Conservation (phyloP, 2,329 filamentous ascomycete species). For the Paramyrothecium sp. region DNA sequence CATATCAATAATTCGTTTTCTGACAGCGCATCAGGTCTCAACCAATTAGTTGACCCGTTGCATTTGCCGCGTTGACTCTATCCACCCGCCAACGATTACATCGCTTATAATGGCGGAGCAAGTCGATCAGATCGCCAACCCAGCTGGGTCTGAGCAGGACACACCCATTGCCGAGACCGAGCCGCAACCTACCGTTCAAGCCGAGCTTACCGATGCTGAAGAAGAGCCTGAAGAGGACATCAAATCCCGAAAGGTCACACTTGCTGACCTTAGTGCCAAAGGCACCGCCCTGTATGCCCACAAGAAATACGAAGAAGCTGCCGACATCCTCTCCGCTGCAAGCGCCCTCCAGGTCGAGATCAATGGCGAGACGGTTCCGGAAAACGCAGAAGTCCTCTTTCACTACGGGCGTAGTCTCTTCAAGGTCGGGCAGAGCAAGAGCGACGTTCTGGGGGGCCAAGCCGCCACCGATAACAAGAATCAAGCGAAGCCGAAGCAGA, state of each 20-base stretch:
- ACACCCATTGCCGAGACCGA: constrained; percentile 12
- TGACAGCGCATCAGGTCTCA: no score
- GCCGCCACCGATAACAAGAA: constrained; percentile 57
- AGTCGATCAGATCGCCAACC: neutral
- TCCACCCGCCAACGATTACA: neutral
- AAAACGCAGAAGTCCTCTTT: constrained; percentile 93
- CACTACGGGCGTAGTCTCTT: constrained; percentile 92
- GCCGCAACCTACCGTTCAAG: constrained; percentile 9
- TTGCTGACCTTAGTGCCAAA: constrained; percentile 76
- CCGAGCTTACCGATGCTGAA: constrained; percentile 15
- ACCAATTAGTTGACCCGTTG: neutral
- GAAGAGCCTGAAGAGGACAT: constrained; percentile 39
- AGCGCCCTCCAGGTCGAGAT: constrained; percentile 86
- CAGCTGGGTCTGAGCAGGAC: constrained; percentile 3
- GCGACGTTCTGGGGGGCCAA: constrained; percentile 86
- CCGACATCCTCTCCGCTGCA: constrained; percentile 85
- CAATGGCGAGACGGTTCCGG: constrained; percentile 86
- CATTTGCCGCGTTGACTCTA: neutral
- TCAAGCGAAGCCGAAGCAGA: constrained; percentile 37
- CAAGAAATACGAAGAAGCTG: constrained; percentile 82
- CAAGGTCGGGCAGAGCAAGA: constrained; percentile 90
- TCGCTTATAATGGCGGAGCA: neutral
- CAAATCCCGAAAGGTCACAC: constrained; percentile 58
- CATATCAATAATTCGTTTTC: no score
- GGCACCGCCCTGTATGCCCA: constrained; percentile 84